Evolutionary conservation across 1,284 basidiomycete genomes (phyloP), one percentile per base, ranked within the genome.

Genomic region (Tylopilus sp.): DNA sequence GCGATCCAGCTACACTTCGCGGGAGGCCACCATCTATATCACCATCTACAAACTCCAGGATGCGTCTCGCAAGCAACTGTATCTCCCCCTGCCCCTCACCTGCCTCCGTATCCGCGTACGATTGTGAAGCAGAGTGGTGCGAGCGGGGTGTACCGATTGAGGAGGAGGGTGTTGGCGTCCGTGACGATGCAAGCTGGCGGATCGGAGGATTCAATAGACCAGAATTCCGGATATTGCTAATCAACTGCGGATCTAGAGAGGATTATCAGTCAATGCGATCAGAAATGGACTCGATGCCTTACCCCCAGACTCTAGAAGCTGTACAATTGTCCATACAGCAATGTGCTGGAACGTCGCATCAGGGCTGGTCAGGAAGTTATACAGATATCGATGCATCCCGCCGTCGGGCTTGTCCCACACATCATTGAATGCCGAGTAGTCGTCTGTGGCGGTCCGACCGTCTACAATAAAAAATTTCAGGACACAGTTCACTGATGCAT

Each of bases 281-380:
- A 29, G 13, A 43, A 28, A 41, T 13, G 8, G 39, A 23, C 8
- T 34, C 33, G n/a, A 30, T 10, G 4, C 9, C 76, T 53, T 65
- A 86, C 89, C 90, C 56, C 92, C 90, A 25, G 92, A 94, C 69
- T 99, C 97, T 25, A 99, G 78, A 25, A 99, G 74, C 66, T 99
- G 96, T 11, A 98, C 95, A 55, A 98, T 95, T 1, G 96, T 98
- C 94, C 94, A 97, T 36, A 99, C 95, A 26, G 97, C 97, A 59
- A 99, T 99, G 68, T 99, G 97, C 71, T 98, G 96, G 86, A 99
- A 99, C 0, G 97, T 99, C n/a, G 92, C 90, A 67, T 99, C 97
- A 15, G 90, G 76, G 62, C 89, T 93, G 48, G 87, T 92, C 56
- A 99, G 73, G 84, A 99, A 99, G 41, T 92, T 84, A 63, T 93